These are phyloP conservation scores for Sugiyamaella qingdaonensis DNA, from an alignment of 805 yeast species.

Conservation along the genomic window DNA sequence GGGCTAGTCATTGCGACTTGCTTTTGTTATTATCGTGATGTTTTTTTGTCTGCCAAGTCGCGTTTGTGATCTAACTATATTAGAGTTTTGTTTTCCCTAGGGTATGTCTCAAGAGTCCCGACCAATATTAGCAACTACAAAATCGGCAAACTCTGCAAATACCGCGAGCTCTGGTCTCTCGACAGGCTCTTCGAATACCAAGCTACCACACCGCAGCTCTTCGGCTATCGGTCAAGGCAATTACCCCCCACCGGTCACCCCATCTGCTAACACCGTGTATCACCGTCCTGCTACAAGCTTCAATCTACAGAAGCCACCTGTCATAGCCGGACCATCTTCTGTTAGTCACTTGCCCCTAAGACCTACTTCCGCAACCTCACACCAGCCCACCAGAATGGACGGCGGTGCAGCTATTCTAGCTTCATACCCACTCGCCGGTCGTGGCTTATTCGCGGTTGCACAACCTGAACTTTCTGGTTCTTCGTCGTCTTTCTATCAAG, in stretches of 20 bases:
- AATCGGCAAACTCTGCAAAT: neutral
- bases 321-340: neutral
- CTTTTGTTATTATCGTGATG: neutral
- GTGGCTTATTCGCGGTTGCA: neutral
- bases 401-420: constrained; percentile 4
- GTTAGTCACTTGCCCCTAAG: neutral
- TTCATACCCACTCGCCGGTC: neutral
- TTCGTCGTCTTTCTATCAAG: neutral
- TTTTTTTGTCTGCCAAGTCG: neutral
- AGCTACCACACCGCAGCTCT: neutral
- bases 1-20: neutral
- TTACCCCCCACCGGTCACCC: neutral
- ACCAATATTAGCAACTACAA: constrained; percentile 7
- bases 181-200: neutral
- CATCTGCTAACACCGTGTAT: neutral
- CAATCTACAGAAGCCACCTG: neutral
- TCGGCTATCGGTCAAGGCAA: neutral
- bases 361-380: neutral
- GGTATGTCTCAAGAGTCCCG: constrained; percentile 13
- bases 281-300: neutral
- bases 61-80: neutral
- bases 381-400: constrained; percentile 5
- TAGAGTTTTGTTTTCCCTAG: constrained; percentile 1
- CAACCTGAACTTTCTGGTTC: neutral
- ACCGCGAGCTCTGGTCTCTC: neutral